Conservation (phyloP, 495 filamentous ascomycete species). For the Neurospora sp. region DNA sequence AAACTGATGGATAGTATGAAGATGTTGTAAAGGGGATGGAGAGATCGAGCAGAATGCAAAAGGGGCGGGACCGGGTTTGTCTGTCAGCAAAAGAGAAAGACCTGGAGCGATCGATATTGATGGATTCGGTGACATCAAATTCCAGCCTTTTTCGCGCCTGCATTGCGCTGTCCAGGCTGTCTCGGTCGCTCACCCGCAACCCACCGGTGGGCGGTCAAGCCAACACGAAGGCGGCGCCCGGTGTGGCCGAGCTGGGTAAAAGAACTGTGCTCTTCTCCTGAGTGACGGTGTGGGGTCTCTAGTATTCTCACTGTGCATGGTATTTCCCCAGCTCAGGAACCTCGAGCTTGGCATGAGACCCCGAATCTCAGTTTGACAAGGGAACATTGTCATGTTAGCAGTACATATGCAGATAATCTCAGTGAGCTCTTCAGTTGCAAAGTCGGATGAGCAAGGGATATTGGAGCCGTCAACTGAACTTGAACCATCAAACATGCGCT, state of each 20-base stretch:
- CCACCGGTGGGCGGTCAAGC: neutral
- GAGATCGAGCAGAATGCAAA: neutral
- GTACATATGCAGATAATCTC: neutral
- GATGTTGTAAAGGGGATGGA: neutral
- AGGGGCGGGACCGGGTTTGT: neutral
- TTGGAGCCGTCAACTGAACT: neutral
- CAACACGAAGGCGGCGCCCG: neutral
- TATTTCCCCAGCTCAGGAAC: neutral
- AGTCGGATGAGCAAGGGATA: neutral
- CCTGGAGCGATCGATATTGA: slow-evolving; percentile 1
- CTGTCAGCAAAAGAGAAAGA: slow-evolving; percentile 1
- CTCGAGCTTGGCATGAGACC: neutral
- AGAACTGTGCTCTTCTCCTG: neutral
- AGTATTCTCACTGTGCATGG: neutral
- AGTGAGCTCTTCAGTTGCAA: neutral
- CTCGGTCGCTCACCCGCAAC: slow-evolving; percentile 6
- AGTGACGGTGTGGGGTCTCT: neutral
- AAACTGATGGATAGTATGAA: neutral
- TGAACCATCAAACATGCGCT: neutral
- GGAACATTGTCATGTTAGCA: neutral
- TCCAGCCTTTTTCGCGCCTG: slow-evolving; percentile 8
- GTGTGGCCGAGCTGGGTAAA: neutral
- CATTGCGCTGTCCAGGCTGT: slow-evolving; percentile 3
- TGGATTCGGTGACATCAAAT: slow-evolving; percentile 15
- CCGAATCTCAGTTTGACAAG: neutral